Base-by-base conservation (phyloP, 208 protist genomes). In the Phytomonas sp. region DNA sequence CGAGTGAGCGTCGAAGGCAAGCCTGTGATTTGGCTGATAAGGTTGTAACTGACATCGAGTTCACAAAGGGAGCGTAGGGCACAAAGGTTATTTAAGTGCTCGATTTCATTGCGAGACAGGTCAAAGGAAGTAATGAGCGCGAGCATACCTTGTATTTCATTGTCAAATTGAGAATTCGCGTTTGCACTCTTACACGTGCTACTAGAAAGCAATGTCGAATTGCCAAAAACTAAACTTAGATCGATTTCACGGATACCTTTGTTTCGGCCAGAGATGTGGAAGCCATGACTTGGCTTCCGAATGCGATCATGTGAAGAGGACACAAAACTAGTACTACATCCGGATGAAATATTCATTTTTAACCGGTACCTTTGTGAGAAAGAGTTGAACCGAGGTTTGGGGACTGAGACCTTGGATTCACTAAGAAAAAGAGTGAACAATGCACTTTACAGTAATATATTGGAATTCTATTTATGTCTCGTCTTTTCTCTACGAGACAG, bases 31-130 rank as follows among this genome's bases (percentile, higher is more conserved):
- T 63, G 28, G 29, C 36, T 51, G 28, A 96, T 85, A 62, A 67
- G 71, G 70, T 96, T 96, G 76, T 91, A 82, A 64, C 84, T 91
- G 46, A 75, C 81, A 65, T 92, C 78, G 34, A 96, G 77, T 28
- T 71, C 75, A 6, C 72, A 66, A 6, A 95, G 81, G 3, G 83
- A 76, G 28, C 73, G 72, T 29, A 95, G 81, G 4, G 79, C 70
- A 30, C 92, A 75, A 31, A 95, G 79, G 46, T 81, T 72, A 0
- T 77, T 68, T 30, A 93, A 69, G 40, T 76, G 67, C 53, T 79
- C 66, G 37, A 95, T 82, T 31, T 84, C 73, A 60, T 95, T 95
- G 53, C 83, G 87, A 0, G 90, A 95, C 37, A 95, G 78, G 66
- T 95, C 90, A 64, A 93, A 89, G 59, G 82, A 85, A 17, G 85